Base-by-base conservation (phyloP, 2,329 filamentous ascomycete genomes). In the Epichloe hybrida region DNA sequence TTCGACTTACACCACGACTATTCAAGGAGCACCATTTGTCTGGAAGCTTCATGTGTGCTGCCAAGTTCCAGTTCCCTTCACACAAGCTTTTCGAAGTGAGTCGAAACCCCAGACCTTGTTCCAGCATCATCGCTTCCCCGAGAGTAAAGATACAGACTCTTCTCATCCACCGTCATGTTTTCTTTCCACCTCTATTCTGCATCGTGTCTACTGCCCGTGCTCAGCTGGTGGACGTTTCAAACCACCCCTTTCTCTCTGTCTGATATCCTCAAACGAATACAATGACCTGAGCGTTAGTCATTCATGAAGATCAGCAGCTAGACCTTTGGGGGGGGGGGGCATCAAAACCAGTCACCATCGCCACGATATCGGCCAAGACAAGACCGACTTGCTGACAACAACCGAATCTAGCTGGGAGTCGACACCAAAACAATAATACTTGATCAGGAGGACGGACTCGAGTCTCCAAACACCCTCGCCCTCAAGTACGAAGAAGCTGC, bases 71-170 rank as follows among this genome's bases (percentile, higher is more conserved):
- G 60, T 74, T 72, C 62, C 68, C 72, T 61, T 64, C 72, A 57
- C 79, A 78, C 66, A 78, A 77, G 69, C 70, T 76, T 65, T 79
- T 75, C 64, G 75, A 80, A 70, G 76, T 80, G 64, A 76, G 77
- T 76, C 65, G 55, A 57, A 43, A 60, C 57, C 58, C 56, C 53
- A 62, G 59, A 67, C 61, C 53, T 54, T 64, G 61, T 61, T 64
- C 58, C 61, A 62, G 56, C 55, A 43, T 23, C 34, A 9, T 49
- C 34, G 13, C 39, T 15, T 31, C 13, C 20, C 35, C 38, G 13
- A 15, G 23, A 40, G 42, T 41, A 39, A 47, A 47, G 11, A 43
- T 9, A 21, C 2, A 31, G 37, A 23, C 20, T 17, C 34, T 37
- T 27, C 23, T 31, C n/a, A 45, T 27, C 15, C 39, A 34, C 40